A percentile compares a stretch with the other conserved stretches of the same genome.
These are phyloP conservation scores for Stagonosporopsis chrysanthemi DNA, from an alignment of 2,329 filamentous ascomycete species.

Conservation along the genomic window DNA sequence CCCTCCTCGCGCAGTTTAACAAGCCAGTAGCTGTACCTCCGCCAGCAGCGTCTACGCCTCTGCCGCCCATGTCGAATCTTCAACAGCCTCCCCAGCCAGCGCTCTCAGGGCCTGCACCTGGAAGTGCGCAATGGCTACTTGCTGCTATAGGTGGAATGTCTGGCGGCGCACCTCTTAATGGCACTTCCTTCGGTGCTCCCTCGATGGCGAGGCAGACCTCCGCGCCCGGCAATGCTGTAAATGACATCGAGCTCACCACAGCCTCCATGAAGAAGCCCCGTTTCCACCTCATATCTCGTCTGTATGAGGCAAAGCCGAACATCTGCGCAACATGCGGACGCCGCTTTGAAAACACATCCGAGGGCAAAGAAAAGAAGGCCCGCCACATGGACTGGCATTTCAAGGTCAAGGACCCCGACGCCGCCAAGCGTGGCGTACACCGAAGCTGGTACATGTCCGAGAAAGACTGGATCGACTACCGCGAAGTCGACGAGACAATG, in stretches of 20 bases:
- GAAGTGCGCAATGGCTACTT: constrained; percentile 43
- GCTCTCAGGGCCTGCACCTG: constrained; percentile 24
- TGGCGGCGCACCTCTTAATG: constrained; percentile 36
- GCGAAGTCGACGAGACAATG: constrained; percentile 74
- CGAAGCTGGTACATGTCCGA: constrained; percentile 96
- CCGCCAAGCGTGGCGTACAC: constrained; percentile 84
- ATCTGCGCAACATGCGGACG: constrained; percentile 92
- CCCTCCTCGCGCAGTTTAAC: constrained; percentile 43
- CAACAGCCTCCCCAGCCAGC: constrained; percentile 30
- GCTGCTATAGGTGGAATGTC: constrained; percentile 41
- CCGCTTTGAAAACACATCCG: constrained; percentile 78
- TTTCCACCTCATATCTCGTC: constrained; percentile 72
- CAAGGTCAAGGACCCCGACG: constrained; percentile 86
- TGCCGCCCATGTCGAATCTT: constrained; percentile 26
- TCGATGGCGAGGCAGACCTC: constrained; percentile 39
- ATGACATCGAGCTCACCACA: constrained; percentile 67
- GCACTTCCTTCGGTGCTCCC: constrained; percentile 34
- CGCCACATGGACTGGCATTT: constrained; percentile 99
- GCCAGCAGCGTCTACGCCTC: constrained; percentile 24
- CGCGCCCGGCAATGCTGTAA: constrained; percentile 50
- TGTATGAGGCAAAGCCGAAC: constrained; percentile 84
- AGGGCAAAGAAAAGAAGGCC: constrained; percentile 84
- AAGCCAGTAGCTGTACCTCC: constrained; percentile 32
- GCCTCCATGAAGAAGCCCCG: constrained; percentile 78
- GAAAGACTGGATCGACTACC: constrained; percentile 90